Base-by-base conservation (phyloP, 2,329 filamentous ascomycete genomes). In the Plenodomus tracheiphilus region DNA sequence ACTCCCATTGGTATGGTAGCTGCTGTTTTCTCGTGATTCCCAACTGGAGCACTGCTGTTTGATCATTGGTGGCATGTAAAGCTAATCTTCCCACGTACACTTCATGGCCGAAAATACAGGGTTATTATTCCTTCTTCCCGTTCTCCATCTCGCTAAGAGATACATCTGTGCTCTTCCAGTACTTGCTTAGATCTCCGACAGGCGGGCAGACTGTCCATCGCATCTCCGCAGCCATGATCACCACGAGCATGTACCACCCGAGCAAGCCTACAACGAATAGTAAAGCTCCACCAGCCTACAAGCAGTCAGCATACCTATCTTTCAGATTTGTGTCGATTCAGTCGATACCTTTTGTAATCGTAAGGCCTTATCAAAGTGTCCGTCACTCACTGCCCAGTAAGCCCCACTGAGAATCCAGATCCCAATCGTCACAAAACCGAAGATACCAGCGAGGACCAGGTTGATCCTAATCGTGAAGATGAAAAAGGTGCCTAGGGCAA, bases 161-260 rank as follows among this genome's bases (percentile, higher is more conserved):
- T 2, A 68, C 55, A 47, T 68, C 65, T 1, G 64, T 64, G n/a
- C 39, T 59, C 1, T 36, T 46, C 79, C 79, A 81, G 45, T 78
- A 76, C 39, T 74, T 76, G 42, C 74, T 79, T 11, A 82, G 68
- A 53, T 81, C 79, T 4, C 78, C 78, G 1, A 82, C 77, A 0
- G 79, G 79, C 2, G 81, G 68, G 21, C 70, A 76, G 32, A 81
- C 51, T 0, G 74, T 74, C 44, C 81, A 75, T 3, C 78, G 70
- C 77, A 81, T 81, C 66, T 82, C 79, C 3, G 74, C 77, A 1
- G 75, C 74, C 76, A 81, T 80, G 48, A 81, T 81, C 4, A 80
- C 78, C 41, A 81, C 74, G 9, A 76, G 75, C 66, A 81, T 79
- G 51, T 81, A 81, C 76, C 78, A 82, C 1, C 79, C 79, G 4